phyloP scores from a whole-genome alignment of 192 early-diverging fungal species.

The Phlyctochytrium arcticum region DNA sequence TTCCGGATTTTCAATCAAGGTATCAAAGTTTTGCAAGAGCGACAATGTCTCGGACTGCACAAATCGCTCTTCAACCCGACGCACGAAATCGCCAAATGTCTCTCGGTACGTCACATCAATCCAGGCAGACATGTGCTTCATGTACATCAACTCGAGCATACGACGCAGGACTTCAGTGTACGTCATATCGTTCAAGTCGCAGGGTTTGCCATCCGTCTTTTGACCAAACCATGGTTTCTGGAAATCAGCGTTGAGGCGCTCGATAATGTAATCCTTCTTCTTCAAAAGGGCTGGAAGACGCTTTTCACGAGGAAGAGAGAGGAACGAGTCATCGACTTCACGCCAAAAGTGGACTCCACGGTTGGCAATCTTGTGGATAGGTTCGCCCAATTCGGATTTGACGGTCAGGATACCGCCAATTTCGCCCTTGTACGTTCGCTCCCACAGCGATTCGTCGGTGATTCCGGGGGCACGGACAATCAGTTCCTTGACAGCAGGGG shows the following conservation, averaged over 20 bases:
- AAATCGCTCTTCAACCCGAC: constrained; percentile 88
- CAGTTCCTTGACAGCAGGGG: constrained; percentile 75
- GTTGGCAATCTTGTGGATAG: constrained; percentile 88
- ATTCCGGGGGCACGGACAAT: constrained; percentile 83
- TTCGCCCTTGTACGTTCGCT: constrained; percentile 72
- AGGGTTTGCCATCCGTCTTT: constrained; percentile 61
- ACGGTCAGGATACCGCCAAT: constrained; percentile 80
- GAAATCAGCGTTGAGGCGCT: constrained; percentile 80
- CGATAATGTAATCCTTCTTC: constrained; percentile 84
- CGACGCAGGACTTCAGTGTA: constrained; percentile 83
- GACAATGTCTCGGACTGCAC: constrained; percentile 50
- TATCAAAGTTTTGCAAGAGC: constrained; percentile 58
- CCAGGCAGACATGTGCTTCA: constrained; percentile 72
- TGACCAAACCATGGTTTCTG: constrained; percentile 95
- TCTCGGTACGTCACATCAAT: constrained; percentile 67
- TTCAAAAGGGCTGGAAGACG: constrained; percentile 64
- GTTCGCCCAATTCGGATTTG: constrained; percentile 87
- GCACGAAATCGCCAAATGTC: constrained; percentile 73
- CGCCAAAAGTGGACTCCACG: constrained; percentile 74
- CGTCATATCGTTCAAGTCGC: constrained; percentile 89
- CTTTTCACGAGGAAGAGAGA: constrained; percentile 80
- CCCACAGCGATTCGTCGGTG: constrained; percentile 73
- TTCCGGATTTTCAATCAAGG: constrained; percentile 56
- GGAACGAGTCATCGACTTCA: constrained; percentile 76
- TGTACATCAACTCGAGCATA: constrained; percentile 76